Evolutionary conservation across 139 green algal genomes (phyloP).

Genomic region (Volvox africanus): DNA sequence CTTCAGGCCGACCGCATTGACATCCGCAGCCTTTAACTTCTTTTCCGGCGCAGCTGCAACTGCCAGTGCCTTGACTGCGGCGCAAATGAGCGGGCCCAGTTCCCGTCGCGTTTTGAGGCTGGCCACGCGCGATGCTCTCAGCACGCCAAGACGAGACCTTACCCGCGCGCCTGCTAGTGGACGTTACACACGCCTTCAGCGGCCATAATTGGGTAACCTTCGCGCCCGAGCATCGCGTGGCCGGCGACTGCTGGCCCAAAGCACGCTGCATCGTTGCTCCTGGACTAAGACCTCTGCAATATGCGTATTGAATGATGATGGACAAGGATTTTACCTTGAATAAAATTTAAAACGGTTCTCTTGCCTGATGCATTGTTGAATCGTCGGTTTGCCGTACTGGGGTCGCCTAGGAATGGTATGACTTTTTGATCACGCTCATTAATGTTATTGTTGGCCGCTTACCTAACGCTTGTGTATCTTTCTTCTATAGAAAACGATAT

Average conservation of each 20-base stretch:
- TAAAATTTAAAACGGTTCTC: too few species aligned
- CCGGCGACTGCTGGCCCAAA: conserved; percentile 6
- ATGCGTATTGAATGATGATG: too few species aligned
- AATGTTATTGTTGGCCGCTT: neutral
- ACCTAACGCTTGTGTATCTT: neutral
- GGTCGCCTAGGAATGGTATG: too few species aligned
- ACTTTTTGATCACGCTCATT: too few species aligned
- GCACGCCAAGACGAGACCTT: neutral
- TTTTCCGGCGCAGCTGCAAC: conserved; percentile 21
- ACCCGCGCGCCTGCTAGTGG: conserved; percentile 7
- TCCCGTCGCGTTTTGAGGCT: conserved; percentile 12
- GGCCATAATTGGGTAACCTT: neutral
- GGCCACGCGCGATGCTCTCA: neutral
- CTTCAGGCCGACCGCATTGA: conserved; percentile 81
- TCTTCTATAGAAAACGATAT: neutral
- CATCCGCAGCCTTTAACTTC: conserved; percentile 29
- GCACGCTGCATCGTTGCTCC: conserved; percentile 12
- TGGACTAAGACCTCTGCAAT: neutral
- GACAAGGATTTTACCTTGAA: too few species aligned
- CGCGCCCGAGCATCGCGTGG: neutral
- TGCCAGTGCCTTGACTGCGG: conserved; percentile 25
- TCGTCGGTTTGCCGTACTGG: too few species aligned
- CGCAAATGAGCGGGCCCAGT: neutral
- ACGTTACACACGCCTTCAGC: neutral
- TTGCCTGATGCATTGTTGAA: too few species aligned